Conservation (phyloP, 2,329 filamentous ascomycete species). For the Sclerotinia spermophila region DNA sequence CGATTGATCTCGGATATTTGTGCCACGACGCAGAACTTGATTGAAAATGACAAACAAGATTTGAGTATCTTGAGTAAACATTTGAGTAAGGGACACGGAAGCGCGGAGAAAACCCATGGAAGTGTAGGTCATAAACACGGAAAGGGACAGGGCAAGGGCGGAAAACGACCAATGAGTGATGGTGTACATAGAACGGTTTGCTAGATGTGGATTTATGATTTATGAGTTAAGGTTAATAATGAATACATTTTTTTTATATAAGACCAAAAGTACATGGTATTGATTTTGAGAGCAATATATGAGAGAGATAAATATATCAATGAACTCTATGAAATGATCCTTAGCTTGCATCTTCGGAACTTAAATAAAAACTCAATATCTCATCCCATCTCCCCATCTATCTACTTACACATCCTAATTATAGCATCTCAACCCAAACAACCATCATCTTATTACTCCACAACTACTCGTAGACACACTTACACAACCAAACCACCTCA, state of each 20-base stretch:
- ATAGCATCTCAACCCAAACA: rapidly evolving
- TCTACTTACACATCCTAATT: not conserved
- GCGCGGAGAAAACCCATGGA: conserved; percentile 39
- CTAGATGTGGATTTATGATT: conserved; percentile 28
- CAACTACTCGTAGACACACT: no score
- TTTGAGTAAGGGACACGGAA: conserved; percentile 41
- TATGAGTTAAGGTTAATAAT: not conserved
- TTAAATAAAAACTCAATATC: not conserved
- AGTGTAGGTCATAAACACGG: conserved; percentile 18
- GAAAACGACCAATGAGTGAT: conserved; percentile 43
- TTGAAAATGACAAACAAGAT: conserved; percentile 44
- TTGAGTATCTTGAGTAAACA: conserved; percentile 40
- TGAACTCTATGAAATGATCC: not conserved
- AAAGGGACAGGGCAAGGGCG: conserved; percentile 36
- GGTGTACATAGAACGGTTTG: conserved; percentile 49
- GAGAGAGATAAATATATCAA: not conserved
- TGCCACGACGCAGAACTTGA: conserved; percentile 57
- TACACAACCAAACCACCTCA: no score
- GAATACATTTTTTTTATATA: not conserved
- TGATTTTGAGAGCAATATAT: not conserved
- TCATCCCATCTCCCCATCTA: not conserved
- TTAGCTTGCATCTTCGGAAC: not conserved
- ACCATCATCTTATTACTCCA: not conserved
- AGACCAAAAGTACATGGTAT: not conserved
- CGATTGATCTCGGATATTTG: conserved; percentile 59